These are phyloP conservation scores for Carallia brachiata DNA, from an alignment of 345 rosid species.

Conservation along the genomic window DNA sequence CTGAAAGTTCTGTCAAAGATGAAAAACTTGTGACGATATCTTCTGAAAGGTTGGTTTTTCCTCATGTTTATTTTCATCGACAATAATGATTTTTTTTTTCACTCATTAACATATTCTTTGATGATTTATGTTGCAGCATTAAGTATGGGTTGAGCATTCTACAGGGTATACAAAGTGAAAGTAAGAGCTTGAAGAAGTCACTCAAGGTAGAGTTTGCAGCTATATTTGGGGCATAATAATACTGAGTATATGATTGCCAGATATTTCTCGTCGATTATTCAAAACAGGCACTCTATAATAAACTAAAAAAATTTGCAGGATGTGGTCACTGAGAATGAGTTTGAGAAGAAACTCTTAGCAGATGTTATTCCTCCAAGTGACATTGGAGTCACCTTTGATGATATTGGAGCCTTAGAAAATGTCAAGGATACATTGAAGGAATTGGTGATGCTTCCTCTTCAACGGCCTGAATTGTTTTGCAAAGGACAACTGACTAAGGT, in stretches of 20 bases:
- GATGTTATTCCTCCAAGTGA: conserved; percentile 98
- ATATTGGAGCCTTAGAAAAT: conserved; percentile 94
- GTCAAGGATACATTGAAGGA: conserved; percentile 99
- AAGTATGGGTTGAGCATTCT: conserved; percentile 66
- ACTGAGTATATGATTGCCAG: too few relatives aligned
- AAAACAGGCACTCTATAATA: background rate
- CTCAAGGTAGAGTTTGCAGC: conserved; percentile 53
- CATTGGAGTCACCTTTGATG: conserved; percentile 93
- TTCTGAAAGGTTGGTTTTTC: conserved; percentile 57
- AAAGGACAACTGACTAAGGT: conserved; percentile 99
- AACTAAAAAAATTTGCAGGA: conserved; percentile 48
- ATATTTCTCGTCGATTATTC: background rate
- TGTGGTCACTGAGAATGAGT: conserved; percentile 94
- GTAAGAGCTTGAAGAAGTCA: conserved; percentile 73
- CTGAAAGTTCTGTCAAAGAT: conserved; percentile 59
- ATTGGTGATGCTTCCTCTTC: conserved; percentile 99
- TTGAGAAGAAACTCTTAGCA: conserved; percentile 91
- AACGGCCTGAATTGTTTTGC: conserved; percentile 94
- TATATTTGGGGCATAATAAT: background rate
- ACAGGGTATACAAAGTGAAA: conserved; percentile 64
- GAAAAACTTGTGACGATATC: conserved; percentile 57
- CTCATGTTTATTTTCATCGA: background rate
- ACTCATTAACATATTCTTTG: conserved; percentile 7
- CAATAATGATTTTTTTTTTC: background rate
- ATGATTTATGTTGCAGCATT: conserved; percentile 49